Evolutionary conservation across 73 alveolate species (phyloP).

Genomic region (Paramecium tetraurelia): DNA sequence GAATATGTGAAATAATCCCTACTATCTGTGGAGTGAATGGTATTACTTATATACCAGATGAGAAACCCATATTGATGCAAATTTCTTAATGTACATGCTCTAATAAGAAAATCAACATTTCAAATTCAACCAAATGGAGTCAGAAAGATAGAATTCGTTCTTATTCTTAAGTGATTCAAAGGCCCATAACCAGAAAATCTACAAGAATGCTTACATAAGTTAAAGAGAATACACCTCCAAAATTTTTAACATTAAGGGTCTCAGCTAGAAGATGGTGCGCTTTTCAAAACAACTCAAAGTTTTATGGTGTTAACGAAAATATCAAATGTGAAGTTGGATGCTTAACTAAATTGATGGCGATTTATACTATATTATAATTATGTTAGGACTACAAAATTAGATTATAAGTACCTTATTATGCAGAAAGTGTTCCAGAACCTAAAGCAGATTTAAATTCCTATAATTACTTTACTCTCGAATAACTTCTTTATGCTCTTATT

Average conservation of each 20-base stretch:
- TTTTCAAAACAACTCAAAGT: background rate
- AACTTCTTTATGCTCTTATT: background rate
- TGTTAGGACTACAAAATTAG: background rate
- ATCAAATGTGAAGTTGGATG: conserved; percentile 4
- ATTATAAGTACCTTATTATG: background rate
- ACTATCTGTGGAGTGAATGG: conserved; percentile 39
- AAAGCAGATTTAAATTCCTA: conserved; percentile 16
- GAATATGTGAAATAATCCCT: conserved; percentile 37
- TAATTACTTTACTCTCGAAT: background rate
- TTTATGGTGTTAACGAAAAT: background rate
- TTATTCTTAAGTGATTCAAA: background rate
- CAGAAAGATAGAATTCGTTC: conserved; percentile 36
- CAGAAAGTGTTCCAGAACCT: background rate
- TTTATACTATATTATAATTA: background rate
- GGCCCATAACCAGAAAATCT: background rate
- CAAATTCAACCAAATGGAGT: background rate
- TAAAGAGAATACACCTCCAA: background rate
- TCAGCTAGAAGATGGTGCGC: conserved; percentile 20
- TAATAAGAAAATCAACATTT: background rate
- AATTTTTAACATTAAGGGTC: background rate
- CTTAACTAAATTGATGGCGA: conserved; percentile 23
- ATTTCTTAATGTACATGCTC: background rate
- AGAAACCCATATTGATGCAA: background rate
- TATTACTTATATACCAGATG: background rate
- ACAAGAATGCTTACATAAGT: background rate